These are phyloP conservation scores for Trichoderma afroharzianum DNA, from an alignment of 2,329 filamentous ascomycete genomes.

Conservation along the genomic window DNA sequence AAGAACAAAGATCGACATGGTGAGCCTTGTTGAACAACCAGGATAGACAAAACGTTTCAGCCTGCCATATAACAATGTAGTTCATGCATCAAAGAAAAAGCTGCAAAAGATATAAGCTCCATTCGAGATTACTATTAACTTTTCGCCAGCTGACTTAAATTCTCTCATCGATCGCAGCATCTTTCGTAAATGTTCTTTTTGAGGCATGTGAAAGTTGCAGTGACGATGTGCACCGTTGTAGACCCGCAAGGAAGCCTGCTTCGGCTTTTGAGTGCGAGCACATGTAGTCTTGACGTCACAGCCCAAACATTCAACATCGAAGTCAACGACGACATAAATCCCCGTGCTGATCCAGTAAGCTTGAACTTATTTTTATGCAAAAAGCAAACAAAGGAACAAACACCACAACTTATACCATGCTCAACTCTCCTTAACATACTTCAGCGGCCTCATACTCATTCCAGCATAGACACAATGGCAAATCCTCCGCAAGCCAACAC, in stretches of 20 bases:
- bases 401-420: neutral
- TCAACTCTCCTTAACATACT: neutral
- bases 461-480: neutral
- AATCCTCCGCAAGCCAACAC: neutral
- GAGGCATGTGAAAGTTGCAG: neutral
- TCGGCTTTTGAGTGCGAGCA: neutral
- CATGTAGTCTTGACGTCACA: slow-evolving; percentile 10
- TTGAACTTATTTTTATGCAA: neutral
- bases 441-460: too few species aligned
- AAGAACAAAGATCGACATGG: neutral
- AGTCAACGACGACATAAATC: neutral
- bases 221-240: neutral
- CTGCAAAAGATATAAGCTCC: neutral
- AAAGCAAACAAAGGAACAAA: neutral
- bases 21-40: neutral
- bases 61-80: neutral
- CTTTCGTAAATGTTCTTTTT: neutral
- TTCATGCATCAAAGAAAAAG: neutral
- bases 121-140: neutral
- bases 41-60: neutral
- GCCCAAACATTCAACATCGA: neutral
- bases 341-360: neutral
- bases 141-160: neutral
- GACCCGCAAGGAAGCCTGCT: slow-evolving; percentile 10
- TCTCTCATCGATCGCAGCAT: neutral